Conservation (phyloP, 1,284 basidiomycete genomes). For the Malassezia slooffiae region DNA sequence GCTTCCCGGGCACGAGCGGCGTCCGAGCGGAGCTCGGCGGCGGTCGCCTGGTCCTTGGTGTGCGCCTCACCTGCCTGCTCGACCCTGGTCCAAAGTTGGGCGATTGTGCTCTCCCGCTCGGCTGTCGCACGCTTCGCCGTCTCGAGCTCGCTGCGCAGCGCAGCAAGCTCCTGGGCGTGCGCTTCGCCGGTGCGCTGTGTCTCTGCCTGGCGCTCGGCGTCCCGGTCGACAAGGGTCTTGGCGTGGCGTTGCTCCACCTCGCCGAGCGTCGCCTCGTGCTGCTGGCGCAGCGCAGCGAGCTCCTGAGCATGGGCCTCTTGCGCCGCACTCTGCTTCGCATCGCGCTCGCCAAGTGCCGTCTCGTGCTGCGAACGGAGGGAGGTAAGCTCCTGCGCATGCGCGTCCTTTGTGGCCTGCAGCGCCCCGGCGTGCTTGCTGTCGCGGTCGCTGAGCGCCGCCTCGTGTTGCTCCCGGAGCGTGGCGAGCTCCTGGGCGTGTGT, state of each 20-base stretch:
- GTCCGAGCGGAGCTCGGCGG: no score
- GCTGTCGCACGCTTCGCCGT: no score
- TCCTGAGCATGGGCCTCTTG: slow-evolving; percentile 1
- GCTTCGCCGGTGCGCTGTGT: no score
- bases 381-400: background rate
- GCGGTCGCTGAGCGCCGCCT: background rate
- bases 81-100: no score
- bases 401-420: background rate
- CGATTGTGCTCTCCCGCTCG: no score
- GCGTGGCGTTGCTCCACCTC: slow-evolving; percentile 22
- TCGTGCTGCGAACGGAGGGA: background rate
- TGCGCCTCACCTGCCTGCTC: no score
- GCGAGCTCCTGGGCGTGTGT: slow-evolving; percentile 10
- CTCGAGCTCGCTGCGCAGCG: no score
- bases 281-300: slow-evolving; percentile 13
- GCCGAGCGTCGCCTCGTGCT: slow-evolving; percentile 19
- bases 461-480: slow-evolving; percentile 13
- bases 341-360: background rate
- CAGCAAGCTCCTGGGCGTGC: no score
- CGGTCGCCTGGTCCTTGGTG: no score
- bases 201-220: slow-evolving; percentile 16
- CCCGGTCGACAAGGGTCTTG: slow-evolving; percentile 17
- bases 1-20: background rate
- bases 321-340: background rate
- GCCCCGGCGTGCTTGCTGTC: background rate